Evolutionary conservation across 768 basidiomycete genomes (phyloP).

Genomic region (Podaxis pistillaris): DNA sequence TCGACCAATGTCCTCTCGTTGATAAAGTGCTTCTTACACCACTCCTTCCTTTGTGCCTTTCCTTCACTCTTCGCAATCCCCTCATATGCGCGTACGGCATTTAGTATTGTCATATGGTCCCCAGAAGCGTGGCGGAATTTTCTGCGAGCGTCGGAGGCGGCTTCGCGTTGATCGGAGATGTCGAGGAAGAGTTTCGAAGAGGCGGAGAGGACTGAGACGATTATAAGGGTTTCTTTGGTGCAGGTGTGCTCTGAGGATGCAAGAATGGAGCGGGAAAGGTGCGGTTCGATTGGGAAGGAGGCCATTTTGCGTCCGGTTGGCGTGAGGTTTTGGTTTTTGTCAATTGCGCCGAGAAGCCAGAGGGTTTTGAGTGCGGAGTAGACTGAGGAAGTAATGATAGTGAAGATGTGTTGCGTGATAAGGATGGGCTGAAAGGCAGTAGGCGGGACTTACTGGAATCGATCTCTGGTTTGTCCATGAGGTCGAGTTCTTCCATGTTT

Average conservation of each 20-base stretch:
- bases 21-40: conserved; percentile 84
- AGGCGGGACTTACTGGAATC: conserved; percentile 58
- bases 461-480: conserved; percentile 83
- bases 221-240: conserved; percentile 75
- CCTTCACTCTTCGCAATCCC: conserved; percentile 54
- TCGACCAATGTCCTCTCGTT: conserved; percentile 80
- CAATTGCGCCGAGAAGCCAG: conserved; percentile 78
- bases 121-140: conserved; percentile 85
- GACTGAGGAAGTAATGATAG: conserved; percentile 37
- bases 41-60: conserved; percentile 54
- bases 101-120: conserved; percentile 89
- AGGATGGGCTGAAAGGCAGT: not conserved
- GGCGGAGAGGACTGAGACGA: conserved; percentile 80
- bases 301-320: conserved; percentile 81
- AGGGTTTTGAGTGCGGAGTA: conserved; percentile 66
- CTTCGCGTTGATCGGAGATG: conserved; percentile 69
- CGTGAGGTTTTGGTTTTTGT: conserved; percentile 64
- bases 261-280: conserved; percentile 74
- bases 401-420: not conserved
- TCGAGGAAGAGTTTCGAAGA: conserved; percentile 84
- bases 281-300: conserved; percentile 88
- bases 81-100: conserved; percentile 79
- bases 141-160: conserved; percentile 61
- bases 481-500: conserved; percentile 77
- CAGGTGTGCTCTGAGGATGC: conserved; percentile 75